Conservation (phyloP, 495 filamentous ascomycete genomes). For the Lasiosphaeris hirsuta region DNA sequence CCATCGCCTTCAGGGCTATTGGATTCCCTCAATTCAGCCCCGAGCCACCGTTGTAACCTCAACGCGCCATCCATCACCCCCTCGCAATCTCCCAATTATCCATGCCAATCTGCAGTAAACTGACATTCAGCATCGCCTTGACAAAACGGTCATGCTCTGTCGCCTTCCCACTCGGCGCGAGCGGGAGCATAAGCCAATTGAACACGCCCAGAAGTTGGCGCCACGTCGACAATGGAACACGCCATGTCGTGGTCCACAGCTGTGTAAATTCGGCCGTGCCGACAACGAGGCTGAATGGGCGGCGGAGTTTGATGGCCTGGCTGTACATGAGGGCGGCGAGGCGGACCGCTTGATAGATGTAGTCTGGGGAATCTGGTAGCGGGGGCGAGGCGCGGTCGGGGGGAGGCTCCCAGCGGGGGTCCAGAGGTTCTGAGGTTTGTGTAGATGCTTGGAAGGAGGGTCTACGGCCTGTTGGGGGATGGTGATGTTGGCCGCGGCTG, state of each 20-base stretch:
- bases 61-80: conserved; percentile 25
- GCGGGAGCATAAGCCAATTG: conserved; percentile 30
- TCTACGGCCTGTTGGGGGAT: background rate
- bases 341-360: conserved; percentile 34
- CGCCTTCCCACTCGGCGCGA: conserved; percentile 19
- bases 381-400: background rate
- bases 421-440: background rate
- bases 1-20: background rate
- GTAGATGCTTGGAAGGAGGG: background rate
- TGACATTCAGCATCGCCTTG: conserved; percentile 31
- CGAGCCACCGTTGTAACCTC: conserved; percentile 31
- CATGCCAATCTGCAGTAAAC: conserved; percentile 33
- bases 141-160: conserved; percentile 29
- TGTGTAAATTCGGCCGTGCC: conserved; percentile 21
- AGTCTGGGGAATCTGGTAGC: conserved; percentile 16
- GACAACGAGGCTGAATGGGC: conserved; percentile 26
- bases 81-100: conserved; percentile 36
- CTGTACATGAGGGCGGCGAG: conserved; percentile 33
- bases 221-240: conserved; percentile 32
- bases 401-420: background rate
- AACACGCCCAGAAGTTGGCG: conserved; percentile 33
- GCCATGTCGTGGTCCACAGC: conserved; percentile 38
- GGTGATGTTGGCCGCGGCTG: background rate
- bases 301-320: conserved; percentile 29
- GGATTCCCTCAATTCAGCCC: background rate